Evolutionary conservation across 2,329 filamentous ascomycete species (phyloP).

Genomic region (Zymoseptoria passerinii): DNA sequence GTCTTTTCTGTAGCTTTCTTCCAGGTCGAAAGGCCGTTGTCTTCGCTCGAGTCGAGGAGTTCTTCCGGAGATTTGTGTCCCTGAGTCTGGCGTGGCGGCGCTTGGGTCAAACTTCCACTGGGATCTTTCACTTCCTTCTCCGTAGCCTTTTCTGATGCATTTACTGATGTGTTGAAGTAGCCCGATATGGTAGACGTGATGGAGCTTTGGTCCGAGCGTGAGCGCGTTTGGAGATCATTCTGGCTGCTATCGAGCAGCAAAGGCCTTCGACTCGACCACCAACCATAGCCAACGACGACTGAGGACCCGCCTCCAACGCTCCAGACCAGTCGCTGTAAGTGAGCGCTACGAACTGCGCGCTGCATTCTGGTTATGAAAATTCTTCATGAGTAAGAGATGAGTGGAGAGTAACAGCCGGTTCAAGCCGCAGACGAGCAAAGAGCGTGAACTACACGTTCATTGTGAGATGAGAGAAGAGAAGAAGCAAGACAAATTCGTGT

Average conservation of each 20-base stretch:
- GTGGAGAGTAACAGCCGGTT: neutral
- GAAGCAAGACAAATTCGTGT: neutral
- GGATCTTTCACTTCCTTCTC: neutral
- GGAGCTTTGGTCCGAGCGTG: neutral
- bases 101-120: conserved; percentile 5
- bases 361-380: conserved; percentile 11
- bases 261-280: conserved; percentile 10
- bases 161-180: neutral
- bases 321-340: conserved; percentile 6
- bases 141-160: neutral
- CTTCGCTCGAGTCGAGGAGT: neutral
- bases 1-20: conserved; percentile 21
- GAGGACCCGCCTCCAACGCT: conserved; percentile 11
- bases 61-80: conserved; percentile 6
- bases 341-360: conserved; percentile 7
- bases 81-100: conserved; percentile 21
- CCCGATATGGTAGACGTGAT: neutral
- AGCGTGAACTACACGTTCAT: neutral
- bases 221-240: neutral
- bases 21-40: conserved; percentile 21
- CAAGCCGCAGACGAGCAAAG: neutral
- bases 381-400: conserved; percentile 4
- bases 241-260: conserved; percentile 12
- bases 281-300: conserved; percentile 9
- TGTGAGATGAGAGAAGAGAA: neutral